These are phyloP conservation scores for Podila epicladia DNA, from an alignment of 192 early-diverging fungal genomes.

Conservation along the genomic window DNA sequence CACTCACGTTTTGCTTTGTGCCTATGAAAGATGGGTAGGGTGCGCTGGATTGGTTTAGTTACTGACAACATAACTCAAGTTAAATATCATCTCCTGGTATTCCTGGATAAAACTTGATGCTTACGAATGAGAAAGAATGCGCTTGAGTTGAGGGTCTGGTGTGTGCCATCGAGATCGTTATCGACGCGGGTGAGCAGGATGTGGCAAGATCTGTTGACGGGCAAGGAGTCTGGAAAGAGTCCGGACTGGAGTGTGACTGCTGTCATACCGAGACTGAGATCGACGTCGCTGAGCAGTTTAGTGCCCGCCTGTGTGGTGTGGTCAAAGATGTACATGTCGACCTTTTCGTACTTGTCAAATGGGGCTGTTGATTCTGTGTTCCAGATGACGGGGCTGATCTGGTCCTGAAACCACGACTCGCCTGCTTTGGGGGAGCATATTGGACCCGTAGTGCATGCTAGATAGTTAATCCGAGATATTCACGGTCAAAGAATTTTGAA, in stretches of 20 bases:
- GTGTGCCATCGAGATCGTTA: constrained; percentile 10
- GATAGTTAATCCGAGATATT: background rate
- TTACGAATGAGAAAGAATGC: constrained; percentile 40
- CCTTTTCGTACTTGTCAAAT: constrained; percentile 21
- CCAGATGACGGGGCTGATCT: constrained; percentile 25
- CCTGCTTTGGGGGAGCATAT: constrained; percentile 28
- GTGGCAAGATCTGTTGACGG: constrained; percentile 34
- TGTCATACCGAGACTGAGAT: constrained; percentile 1
- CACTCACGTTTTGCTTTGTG: constrained; percentile 21
- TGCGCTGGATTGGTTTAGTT: background rate
- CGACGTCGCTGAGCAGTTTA: constrained; percentile 8
- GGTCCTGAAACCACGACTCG: constrained; percentile 20
- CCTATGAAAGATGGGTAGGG: constrained; percentile 1
- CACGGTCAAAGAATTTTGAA: no score
- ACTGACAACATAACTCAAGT: background rate
- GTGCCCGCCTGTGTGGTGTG: background rate
- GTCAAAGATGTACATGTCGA: constrained; percentile 34
- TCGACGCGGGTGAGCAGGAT: constrained; percentile 6
- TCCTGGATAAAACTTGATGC: background rate
- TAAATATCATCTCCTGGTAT: background rate
- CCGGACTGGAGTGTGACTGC: constrained; percentile 9
- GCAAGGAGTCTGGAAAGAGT: constrained; percentile 15
- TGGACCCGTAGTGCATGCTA: constrained; percentile 17
- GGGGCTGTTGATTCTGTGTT: constrained; percentile 9
- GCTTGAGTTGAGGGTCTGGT: constrained; percentile 25